Evolutionary conservation across 805 yeast species (phyloP), one percentile per base, ranked within the genome.

Genomic region (Yarrowia deformans): DNA sequence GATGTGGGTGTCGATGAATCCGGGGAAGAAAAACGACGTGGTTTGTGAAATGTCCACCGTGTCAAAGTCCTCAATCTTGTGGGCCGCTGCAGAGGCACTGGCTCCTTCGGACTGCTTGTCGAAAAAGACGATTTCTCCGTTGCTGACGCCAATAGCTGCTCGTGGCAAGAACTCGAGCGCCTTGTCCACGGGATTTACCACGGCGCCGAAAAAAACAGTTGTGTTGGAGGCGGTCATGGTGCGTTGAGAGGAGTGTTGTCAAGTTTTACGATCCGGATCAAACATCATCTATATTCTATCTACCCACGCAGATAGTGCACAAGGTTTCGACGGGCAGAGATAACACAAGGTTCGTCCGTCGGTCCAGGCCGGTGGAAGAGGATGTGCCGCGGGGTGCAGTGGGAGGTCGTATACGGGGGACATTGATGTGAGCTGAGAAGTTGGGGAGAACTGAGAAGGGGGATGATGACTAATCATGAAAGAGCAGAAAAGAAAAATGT

Each of bases 1-100:
- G 58, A 89, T 88, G 76, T 90, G 96, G 0, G 95, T 89, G 73
- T 91, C 96, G 6, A 90, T 79, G 73, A 90, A 90, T 0, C 96
- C 96, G 0, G 96, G 96, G 74, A 91, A 87, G 74, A 89, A 87
- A 77, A 94, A 94, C 60, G 18, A 55, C 55, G 43, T 71, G 68
- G 54, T 6, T 39, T 34, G 23, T 19, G 67, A 54, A 6, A 58
- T 19, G n/a, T 54, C 70, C 32, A 72, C 70, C 6, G 58, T 35
- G 60, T 42, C 72, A 10, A 39, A 56, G 19, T 68, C 68, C 32
- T 74, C 68, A 55, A 71, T 72, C 60, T 73, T 67, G 32, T 70
- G 68, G 13, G 19, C 16, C 1, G 80, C 79, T 18, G 76, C 80
- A 29, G 71, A 75, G 1, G 73, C 61, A 1, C 80, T 78, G 49